Evolutionary conservation across 2,329 filamentous ascomycete species (phyloP), one percentile per base, ranked within the genome.

Genomic region (Ascochyta viciae-villosae): DNA sequence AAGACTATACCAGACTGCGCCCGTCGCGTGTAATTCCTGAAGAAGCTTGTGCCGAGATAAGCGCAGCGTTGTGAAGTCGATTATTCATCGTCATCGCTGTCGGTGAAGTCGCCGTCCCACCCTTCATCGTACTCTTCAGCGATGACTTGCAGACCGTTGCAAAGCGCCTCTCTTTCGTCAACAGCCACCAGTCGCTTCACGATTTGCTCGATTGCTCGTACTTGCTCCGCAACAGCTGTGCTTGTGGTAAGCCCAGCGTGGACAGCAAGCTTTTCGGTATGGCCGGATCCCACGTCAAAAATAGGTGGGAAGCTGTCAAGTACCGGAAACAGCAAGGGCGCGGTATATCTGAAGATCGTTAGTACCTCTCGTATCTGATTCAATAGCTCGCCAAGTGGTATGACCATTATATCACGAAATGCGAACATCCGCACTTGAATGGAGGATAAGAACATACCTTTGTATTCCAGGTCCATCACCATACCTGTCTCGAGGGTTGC

Each of bases 121-220:
- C 92, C 92, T 58, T 95, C 91, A 64, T 91, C 87, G 73, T 97
- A 98, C 57, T 90, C 90, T 69, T 96, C 93, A 1, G 89, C 89
- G 67, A 98, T 87, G 57, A 90, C 89, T 23, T 89, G 87, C 35
- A 99, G 80, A 12, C 89, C 87, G 70, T 96, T 95, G 41, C 87
- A 85, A n/a, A 98, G 80, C 2, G 82, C 81, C 76, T 99, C 95
- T 38, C 94, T 84, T 69, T 98, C 93, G 57, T 96, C 91, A 3
- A 94, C 66, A 0, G 82, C 81, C 15, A 93, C 81, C 10, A 85
- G 82, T 58, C 87, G 84, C 65, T 67, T 83, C 58, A 89, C 87
- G 12, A 89, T 81, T 22, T 82, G 78, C 63, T 90, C 86, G 26
- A 96, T 77, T 2, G 77, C 74, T 69, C 88, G 89, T 41, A 97